Conservation (phyloP, 2,329 filamentous ascomycete species). For the Coniosporium tulheliwenetii region DNA sequence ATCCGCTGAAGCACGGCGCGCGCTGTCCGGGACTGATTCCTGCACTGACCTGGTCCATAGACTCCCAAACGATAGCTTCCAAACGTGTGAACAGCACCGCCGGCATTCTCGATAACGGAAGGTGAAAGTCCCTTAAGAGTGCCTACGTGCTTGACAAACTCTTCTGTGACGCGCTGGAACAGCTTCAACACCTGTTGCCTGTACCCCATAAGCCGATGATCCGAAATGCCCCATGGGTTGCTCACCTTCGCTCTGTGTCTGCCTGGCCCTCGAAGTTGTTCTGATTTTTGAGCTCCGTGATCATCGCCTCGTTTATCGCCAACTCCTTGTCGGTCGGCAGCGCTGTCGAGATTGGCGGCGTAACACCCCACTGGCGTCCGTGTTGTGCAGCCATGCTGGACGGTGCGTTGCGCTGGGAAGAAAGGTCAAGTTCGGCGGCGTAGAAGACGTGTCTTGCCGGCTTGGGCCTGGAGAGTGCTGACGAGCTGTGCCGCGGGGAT, state of each 20-base stretch:
- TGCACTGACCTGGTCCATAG: slow-evolving; percentile 54
- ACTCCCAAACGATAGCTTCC: slow-evolving; percentile 92
- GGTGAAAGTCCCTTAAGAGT: slow-evolving; percentile 58
- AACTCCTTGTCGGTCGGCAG: slow-evolving; percentile 67
- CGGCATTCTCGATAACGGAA: slow-evolving; percentile 64
- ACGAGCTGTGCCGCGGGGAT: too few relatives aligned
- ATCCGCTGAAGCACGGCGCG: too few relatives aligned
- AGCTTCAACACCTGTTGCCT: slow-evolving; percentile 48
- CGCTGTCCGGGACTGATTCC: too few relatives aligned
- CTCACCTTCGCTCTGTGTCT: slow-evolving; percentile 69
- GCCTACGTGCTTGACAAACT: slow-evolving; percentile 75
- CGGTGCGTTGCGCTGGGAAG: background rate
- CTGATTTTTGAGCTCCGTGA: slow-evolving; percentile 72
- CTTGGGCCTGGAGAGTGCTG: too few relatives aligned
- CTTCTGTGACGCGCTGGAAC: slow-evolving; percentile 64
- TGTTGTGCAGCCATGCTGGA: slow-evolving; percentile 5
- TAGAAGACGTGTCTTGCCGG: too few relatives aligned
- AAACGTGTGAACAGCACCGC: slow-evolving; percentile 89
- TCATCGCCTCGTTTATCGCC: slow-evolving; percentile 59
- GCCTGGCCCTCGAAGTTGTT: slow-evolving; percentile 80
- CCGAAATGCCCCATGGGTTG: background rate
- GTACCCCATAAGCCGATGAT: background rate
- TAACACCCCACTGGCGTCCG: slow-evolving; percentile 51
- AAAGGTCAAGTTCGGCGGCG: too few relatives aligned
- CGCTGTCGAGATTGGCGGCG: slow-evolving; percentile 63